These are phyloP conservation scores for Phytophthora vignae DNA, from an alignment of 352 stramenopile genomes.

Conservation along the genomic window DNA sequence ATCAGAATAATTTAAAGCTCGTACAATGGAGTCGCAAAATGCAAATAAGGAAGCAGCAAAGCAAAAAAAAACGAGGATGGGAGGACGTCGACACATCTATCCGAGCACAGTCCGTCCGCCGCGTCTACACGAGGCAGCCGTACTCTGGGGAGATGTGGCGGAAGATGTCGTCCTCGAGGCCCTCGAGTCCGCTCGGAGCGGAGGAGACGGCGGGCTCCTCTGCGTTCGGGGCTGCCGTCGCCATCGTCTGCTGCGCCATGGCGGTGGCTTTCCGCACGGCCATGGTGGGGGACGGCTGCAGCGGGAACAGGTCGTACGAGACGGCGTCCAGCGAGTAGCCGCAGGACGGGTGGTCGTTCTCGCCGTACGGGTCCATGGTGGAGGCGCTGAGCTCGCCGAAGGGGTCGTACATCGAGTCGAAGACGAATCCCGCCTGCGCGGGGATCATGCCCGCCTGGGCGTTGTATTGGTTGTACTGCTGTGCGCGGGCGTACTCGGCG, in stretches of 20 bases:
- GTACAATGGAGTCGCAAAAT: conserved; percentile 18
- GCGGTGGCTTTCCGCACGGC: conserved; percentile 39
- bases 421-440: conserved; percentile 36
- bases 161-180: conserved; percentile 80
- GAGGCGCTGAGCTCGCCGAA: conserved; percentile 49
- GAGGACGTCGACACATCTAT: conserved; percentile 33
- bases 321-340: conserved; percentile 59
- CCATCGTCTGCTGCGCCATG: conserved; percentile 14
- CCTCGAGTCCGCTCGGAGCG: conserved; percentile 32
- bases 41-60: conserved; percentile 27
- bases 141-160: conserved; percentile 88
- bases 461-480: conserved; percentile 33
- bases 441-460: conserved; percentile 26
- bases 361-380: conserved; percentile 55
- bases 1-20: conserved; percentile 44
- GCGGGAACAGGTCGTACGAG: conserved; percentile 61
- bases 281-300: conserved; percentile 59
- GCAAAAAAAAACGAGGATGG: conserved; percentile 12
- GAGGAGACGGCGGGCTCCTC: conserved; percentile 18
- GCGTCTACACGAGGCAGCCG: conserved; percentile 73
- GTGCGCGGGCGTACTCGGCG: conserved; percentile 27
- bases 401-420: conserved; percentile 53
- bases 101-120: conserved; percentile 5
- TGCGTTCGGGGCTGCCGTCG: conserved; percentile 1
- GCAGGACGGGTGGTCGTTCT: conserved; percentile 58